phyloP scores from a whole-genome alignment of 805 yeast genomes.

The Hanseniaspora valbyensis region DNA sequence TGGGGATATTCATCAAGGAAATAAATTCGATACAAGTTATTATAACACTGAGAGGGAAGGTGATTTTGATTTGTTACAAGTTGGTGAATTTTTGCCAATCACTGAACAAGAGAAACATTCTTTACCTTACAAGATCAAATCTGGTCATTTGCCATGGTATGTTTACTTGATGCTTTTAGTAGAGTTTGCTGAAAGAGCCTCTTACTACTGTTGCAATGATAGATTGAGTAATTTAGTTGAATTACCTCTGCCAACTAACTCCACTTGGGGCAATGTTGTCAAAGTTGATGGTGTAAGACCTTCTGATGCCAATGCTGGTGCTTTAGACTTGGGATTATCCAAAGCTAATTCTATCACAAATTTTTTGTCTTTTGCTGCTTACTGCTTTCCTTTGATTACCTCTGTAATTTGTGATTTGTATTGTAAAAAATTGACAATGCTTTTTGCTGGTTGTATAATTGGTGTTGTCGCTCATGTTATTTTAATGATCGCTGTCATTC shows the following conservation, averaged over 20 bases:
- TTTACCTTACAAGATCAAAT: conserved; percentile 53
- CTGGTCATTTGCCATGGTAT: conserved; percentile 33
- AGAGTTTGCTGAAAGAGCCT: conserved; percentile 71
- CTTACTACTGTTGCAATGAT: conserved; percentile 68
- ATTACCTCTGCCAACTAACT: conserved; percentile 33
- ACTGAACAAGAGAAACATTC: conserved; percentile 38
- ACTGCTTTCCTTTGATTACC: conserved; percentile 66
- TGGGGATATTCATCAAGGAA: no score
- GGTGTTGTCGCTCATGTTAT: conserved; percentile 55
- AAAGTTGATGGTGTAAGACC: conserved; percentile 11
- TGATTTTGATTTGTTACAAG: conserved; percentile 12
- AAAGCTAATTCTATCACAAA: conserved; percentile 67
- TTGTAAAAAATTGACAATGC: conserved; percentile 62
- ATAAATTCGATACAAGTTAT: no score
- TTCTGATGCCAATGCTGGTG: conserved; percentile 34
- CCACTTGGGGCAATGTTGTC: conserved; percentile 26
- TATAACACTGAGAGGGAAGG: background rate
- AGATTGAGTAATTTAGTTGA: conserved; percentile 75
- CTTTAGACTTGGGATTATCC: conserved; percentile 46
- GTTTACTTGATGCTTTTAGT: conserved; percentile 49
- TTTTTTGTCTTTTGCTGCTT: conserved; percentile 73
- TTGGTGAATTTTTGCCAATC: conserved; percentile 31
- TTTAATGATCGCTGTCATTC: conserved; percentile 59
- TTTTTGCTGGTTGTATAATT: conserved; percentile 46
- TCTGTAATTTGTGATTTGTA: conserved; percentile 66